These are phyloP conservation scores for Lactarius akahatsu DNA, from an alignment of 768 basidiomycete genomes.

Conservation along the genomic window DNA sequence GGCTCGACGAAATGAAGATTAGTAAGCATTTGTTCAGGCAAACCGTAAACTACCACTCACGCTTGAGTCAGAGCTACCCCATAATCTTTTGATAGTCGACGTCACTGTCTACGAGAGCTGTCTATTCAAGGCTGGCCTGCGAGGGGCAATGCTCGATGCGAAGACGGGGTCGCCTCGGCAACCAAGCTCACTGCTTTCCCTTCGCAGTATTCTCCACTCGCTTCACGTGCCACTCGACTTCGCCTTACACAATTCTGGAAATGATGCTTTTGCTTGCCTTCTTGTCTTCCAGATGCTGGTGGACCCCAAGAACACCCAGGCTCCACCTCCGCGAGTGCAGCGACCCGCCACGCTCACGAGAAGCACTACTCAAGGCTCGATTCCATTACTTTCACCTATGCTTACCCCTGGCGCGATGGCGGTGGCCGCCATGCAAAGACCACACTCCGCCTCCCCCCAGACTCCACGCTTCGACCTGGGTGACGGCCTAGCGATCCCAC, in stretches of 20 bases:
- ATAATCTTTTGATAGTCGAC: slow-evolving; percentile 70
- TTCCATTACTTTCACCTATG: slow-evolving; percentile 25
- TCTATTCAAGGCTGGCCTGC: slow-evolving; percentile 56
- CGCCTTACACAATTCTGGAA: slow-evolving; percentile 70
- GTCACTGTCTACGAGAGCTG: slow-evolving; percentile 61
- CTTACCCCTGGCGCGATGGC: slow-evolving; percentile 20
- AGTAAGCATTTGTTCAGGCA: slow-evolving; percentile 47
- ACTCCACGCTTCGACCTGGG: slow-evolving; percentile 3
- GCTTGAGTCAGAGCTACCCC: slow-evolving; percentile 57
- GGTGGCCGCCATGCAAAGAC: slow-evolving; percentile 9
- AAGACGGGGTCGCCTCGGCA: slow-evolving; percentile 53
- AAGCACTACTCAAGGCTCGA: slow-evolving; percentile 13
- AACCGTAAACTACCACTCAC: slow-evolving; percentile 6
- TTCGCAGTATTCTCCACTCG: slow-evolving; percentile 62
- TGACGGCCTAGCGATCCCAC: slow-evolving; percentile 4
- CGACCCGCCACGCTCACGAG: neutral
- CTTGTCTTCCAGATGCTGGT: slow-evolving; percentile 68
- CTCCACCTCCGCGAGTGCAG: slow-evolving; percentile 29
- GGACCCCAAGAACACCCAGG: slow-evolving; percentile 48
- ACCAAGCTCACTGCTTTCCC: slow-evolving; percentile 56
- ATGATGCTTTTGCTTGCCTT: slow-evolving; percentile 71
- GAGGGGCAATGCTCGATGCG: slow-evolving; percentile 61
- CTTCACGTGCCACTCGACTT: slow-evolving; percentile 47
- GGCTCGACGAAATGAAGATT: slow-evolving; percentile 77
- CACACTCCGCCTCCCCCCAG: slow-evolving; percentile 20